Evolutionary conservation across 2,329 filamentous ascomycete genomes (phyloP).

Genomic region (Venturia asperata): DNA sequence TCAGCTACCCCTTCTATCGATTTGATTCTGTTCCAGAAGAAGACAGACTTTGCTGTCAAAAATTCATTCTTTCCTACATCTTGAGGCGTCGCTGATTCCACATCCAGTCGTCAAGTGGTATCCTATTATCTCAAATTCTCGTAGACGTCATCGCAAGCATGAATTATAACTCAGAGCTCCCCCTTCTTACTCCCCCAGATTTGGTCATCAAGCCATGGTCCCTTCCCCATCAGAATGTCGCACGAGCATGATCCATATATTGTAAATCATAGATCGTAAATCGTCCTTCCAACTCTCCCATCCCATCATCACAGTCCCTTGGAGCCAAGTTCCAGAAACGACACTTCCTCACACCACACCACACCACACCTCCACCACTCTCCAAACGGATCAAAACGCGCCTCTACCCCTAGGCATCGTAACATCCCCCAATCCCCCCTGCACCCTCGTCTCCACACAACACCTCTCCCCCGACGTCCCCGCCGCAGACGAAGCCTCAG

Average conservation of each 20-base stretch:
- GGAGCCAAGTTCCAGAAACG: too few species aligned
- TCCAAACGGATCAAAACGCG: not conserved
- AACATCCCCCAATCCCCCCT: not conserved
- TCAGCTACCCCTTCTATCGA: too few species aligned
- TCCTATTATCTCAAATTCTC: not conserved
- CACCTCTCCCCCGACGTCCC: not conserved
- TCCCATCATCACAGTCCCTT: too few species aligned
- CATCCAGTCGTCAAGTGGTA: too few species aligned
- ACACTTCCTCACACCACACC: not conserved
- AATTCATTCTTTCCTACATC: too few species aligned
- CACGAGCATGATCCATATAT: not conserved
- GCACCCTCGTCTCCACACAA: not conserved
- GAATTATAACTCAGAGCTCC: not conserved
- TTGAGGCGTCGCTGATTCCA: too few species aligned
- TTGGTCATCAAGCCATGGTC: not conserved
- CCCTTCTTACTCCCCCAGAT: not conserved
- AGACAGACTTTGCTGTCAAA: too few species aligned
- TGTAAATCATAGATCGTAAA: not conserved
- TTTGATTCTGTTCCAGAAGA: too few species aligned
- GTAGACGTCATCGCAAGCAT: not conserved
- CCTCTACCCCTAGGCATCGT: conserved; percentile 1
- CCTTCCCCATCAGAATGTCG: not conserved
- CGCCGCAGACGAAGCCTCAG: too few species aligned
- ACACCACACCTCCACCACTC: too few species aligned
- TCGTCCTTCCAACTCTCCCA: too few species aligned